phyloP scores from a whole-genome alignment of 306 rosid genomes.

The Corylus americana region DNA sequence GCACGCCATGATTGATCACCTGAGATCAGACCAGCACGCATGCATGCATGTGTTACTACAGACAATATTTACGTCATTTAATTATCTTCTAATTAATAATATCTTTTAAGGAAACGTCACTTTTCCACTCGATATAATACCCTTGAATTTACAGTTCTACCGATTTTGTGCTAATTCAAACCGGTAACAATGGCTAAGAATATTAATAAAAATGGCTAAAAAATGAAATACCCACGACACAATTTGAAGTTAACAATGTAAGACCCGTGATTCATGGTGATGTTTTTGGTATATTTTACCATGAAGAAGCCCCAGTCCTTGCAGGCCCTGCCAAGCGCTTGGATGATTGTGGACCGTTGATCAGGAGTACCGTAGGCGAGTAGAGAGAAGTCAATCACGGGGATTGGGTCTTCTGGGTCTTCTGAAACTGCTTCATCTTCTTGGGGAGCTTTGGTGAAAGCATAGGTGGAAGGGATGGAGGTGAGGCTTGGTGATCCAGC shows the following conservation, averaged over 20 bases:
- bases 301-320: constrained; percentile 56
- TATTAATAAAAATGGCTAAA: no score
- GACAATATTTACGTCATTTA: no score
- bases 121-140: no score
- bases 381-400: constrained; percentile 46
- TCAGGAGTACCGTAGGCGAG: constrained; percentile 42
- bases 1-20: constrained; percentile 59
- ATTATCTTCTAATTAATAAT: no score
- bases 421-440: constrained; percentile 33
- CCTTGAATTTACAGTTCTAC: no score
- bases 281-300: constrained; percentile 17
- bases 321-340: constrained; percentile 41
- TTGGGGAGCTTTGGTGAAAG: constrained; percentile 24
- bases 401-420: constrained; percentile 37
- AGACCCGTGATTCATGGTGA: no score
- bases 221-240: no score
- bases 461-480: constrained; percentile 40
- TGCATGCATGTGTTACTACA: no score
- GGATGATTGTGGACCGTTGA: constrained; percentile 26
- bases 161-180: no score
- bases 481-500: constrained; percentile 33
- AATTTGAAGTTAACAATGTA: no score
- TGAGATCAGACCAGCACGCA: not conserved
- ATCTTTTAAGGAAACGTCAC: no score
- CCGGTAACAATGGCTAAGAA: no score